Evolutionary conservation across 202 grass and related monocot species (phyloP).

Genomic region (Setaria viridis): DNA sequence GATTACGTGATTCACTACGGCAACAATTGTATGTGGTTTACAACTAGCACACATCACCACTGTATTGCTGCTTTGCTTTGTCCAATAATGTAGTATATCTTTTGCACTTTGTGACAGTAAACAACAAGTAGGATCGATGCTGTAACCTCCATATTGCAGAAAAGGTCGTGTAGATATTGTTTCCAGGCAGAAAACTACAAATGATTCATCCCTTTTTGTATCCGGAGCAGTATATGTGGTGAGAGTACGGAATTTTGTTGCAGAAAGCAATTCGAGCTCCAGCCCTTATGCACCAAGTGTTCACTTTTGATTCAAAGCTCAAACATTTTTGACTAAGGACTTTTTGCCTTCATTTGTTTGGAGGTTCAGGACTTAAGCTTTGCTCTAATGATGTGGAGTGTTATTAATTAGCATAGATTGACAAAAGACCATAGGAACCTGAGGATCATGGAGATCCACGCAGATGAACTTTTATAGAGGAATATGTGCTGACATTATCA

Average conservation of each 20-base stretch:
- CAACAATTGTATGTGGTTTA: neutral
- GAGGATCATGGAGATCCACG: neutral
- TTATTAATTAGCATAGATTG: neutral
- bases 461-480: neutral
- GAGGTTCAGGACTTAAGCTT: neutral
- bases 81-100: neutral
- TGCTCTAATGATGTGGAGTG: neutral
- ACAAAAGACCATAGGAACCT: neutral
- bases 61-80: neutral
- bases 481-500: conserved; percentile 12
- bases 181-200: neutral
- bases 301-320: conserved; percentile 10
- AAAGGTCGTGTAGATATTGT: neutral
- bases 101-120: conserved; percentile 6
- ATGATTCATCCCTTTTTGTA: conserved; percentile 11
- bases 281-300: neutral
- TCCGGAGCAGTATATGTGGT: neutral
- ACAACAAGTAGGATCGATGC: neutral
- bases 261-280: neutral
- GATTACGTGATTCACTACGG: neutral
- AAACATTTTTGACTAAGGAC: neutral
- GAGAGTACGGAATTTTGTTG: neutral
- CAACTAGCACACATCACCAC: neutral
- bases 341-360: neutral
- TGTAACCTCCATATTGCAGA: neutral